A percentile compares a stretch with the other conserved stretches of the same genome.
phyloP scores from a whole-genome alignment of 306 rosid species.

The Cucumis hystrix region DNA sequence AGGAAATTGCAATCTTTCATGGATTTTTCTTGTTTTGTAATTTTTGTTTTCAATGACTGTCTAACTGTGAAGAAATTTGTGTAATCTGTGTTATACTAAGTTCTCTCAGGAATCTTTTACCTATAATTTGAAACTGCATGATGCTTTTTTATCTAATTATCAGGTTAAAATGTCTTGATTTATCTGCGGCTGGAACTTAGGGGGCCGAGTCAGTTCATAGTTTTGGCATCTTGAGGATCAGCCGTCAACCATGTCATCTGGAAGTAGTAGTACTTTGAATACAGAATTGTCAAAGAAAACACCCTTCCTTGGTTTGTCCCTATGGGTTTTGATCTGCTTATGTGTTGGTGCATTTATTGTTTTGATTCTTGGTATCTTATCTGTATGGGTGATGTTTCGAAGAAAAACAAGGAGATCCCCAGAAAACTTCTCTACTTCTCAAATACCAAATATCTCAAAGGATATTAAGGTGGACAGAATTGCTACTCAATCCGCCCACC shows the following conservation, averaged over 20 bases:
- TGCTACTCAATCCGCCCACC: slow-evolving; percentile 43
- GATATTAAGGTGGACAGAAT: slow-evolving; percentile 75
- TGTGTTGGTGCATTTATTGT: slow-evolving; percentile 82
- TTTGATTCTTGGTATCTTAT: slow-evolving; percentile 53
- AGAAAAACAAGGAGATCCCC: slow-evolving; percentile 61
- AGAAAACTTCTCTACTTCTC: slow-evolving; percentile 42
- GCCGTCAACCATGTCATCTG: slow-evolving; percentile 37
- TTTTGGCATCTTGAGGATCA: slow-evolving; percentile 12
- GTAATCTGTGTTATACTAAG: not conserved
- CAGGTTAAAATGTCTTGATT: slow-evolving; percentile 38
- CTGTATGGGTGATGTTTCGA: slow-evolving; percentile 70
- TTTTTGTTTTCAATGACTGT: not conserved
- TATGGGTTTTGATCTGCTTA: slow-evolving; percentile 74
- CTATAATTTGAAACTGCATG: slow-evolving; percentile 4
- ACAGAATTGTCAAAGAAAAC: slow-evolving; percentile 66
- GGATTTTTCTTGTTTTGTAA: slow-evolving; percentile 3
- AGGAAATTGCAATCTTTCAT: not conserved
- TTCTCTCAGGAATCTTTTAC: not conserved
- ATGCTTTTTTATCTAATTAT: slow-evolving; percentile 17
- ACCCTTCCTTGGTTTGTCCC: slow-evolving; percentile 49
- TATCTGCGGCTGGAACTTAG: slow-evolving; percentile 17
- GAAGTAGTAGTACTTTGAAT: slow-evolving; percentile 31
- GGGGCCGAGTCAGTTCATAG: slow-evolving; percentile 14
- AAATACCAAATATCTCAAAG: slow-evolving; percentile 74
- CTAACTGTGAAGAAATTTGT: not conserved